Conservation (phyloP, 805 yeast species). For the Candida germanica region DNA sequence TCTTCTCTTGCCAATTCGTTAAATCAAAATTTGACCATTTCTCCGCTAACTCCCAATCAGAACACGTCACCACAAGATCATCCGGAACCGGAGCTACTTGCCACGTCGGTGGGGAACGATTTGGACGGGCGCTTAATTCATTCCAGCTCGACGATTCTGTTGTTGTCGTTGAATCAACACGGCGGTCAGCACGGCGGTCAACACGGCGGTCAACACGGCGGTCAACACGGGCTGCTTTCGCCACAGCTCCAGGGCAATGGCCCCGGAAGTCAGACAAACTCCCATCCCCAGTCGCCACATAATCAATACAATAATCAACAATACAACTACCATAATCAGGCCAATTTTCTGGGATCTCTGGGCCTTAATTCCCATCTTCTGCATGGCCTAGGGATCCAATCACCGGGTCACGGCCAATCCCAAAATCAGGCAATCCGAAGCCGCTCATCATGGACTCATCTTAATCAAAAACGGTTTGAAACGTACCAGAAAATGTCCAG, state of each 20-base stretch:
- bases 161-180: constrained; percentile 36
- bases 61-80: constrained; percentile 23
- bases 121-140: constrained; percentile 39
- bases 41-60: no score
- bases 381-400: no score
- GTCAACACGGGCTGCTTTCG: no score
- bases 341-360: no score
- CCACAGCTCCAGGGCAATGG: no score
- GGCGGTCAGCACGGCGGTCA: no score
- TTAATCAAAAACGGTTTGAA: constrained; percentile 29
- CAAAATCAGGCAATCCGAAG: no score
- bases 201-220: no score
- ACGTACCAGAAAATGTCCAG: constrained; percentile 34
- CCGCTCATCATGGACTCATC: constrained; percentile 22
- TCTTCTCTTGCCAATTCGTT: constrained; percentile 11
- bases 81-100: constrained; percentile 43
- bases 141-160: constrained; percentile 40
- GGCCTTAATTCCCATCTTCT: no score
- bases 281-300: constrained; percentile 7
- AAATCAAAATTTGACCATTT: no score
- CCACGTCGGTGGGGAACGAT: constrained; percentile 42
- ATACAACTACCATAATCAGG: constrained; percentile 1
- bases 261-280: no score
- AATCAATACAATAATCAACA: background rate
- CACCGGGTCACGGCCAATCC: no score